These are phyloP conservation scores for Iodosphaeria phyllophila DNA, from an alignment of 2,329 filamentous ascomycete species.

Conservation along the genomic window DNA sequence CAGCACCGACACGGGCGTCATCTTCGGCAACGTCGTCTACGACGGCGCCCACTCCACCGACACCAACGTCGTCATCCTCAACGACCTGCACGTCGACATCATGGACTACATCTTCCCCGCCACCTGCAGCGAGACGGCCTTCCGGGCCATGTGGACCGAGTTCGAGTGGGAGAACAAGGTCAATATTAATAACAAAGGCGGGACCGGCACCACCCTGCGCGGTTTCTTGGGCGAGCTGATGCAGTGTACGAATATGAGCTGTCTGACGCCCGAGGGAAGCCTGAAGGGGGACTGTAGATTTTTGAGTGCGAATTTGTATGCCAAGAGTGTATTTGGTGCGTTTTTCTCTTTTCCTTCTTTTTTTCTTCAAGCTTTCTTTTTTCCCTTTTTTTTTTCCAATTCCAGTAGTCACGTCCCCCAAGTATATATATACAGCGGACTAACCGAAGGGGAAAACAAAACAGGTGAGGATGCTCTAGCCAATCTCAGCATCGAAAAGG, in stretches of 20 bases:
- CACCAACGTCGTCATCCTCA: conserved; percentile 92
- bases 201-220: conserved; percentile 69
- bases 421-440: too few relatives aligned
- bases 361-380: conserved; percentile 1
- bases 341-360: conserved; percentile 8
- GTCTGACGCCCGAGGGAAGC: conserved; percentile 86
- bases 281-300: conserved; percentile 97
- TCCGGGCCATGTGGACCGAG: conserved; percentile 99
- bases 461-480: conserved; percentile 93
- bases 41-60: conserved; percentile 84
- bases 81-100: conserved; percentile 95
- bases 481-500: conserved; percentile 94
- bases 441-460: too few relatives aligned
- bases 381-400: too few relatives aligned
- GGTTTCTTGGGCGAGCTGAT: conserved; percentile 90
- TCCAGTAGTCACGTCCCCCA: too few relatives aligned
- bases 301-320: conserved; percentile 90
- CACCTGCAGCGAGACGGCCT: conserved; percentile 91
- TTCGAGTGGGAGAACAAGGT: conserved; percentile 99
- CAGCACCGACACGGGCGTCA: conserved; percentile 93
- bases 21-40: conserved; percentile 97
- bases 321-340: conserved; percentile 94
- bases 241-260: conserved; percentile 98
- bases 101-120: conserved; percentile 99
- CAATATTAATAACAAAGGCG: conserved; percentile 97